Evolutionary conservation across 2,329 filamentous ascomycete genomes (phyloP).

Genomic region (Metarhizium album): DNA sequence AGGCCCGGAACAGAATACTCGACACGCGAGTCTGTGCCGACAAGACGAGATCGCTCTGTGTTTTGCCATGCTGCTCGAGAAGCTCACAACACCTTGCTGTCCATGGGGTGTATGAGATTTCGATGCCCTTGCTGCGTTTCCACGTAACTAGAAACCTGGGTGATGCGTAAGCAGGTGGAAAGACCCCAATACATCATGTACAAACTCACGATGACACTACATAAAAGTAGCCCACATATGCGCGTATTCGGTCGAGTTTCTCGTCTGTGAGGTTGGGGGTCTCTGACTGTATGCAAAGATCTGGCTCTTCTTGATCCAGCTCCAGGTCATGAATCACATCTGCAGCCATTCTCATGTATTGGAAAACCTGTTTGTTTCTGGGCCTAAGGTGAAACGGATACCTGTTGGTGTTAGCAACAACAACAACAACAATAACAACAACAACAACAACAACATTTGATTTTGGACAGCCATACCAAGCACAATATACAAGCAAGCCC

Average conservation of each 20-base stretch:
- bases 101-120: conserved; percentile 29
- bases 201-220: conserved; percentile 28
- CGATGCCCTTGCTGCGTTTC: conserved; percentile 21
- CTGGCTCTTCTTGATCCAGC: conserved; percentile 27
- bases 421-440: too few relatives aligned
- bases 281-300: conserved; percentile 1
- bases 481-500: conserved; percentile 45
- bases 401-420: conserved; percentile 22
- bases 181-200: background rate
- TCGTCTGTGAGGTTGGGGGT: conserved; percentile 7
- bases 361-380: conserved; percentile 36
- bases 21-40: conserved; percentile 32
- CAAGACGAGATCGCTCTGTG: conserved; percentile 31
- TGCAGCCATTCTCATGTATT: conserved; percentile 41
- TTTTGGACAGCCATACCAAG: conserved; percentile 32
- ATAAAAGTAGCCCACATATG: conserved; percentile 36
- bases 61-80: conserved; percentile 26
- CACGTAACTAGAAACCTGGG: conserved; percentile 28
- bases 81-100: conserved; percentile 33
- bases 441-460: too few relatives aligned
- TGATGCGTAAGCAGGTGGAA: background rate
- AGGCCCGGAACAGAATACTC: conserved; percentile 28
- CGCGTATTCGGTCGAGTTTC: conserved; percentile 32
- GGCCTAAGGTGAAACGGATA: conserved; percentile 45
- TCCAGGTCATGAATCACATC: conserved; percentile 41